phyloP scores from a whole-genome alignment of 1,284 basidiomycete species.

The Ceratobasidium sp. region DNA sequence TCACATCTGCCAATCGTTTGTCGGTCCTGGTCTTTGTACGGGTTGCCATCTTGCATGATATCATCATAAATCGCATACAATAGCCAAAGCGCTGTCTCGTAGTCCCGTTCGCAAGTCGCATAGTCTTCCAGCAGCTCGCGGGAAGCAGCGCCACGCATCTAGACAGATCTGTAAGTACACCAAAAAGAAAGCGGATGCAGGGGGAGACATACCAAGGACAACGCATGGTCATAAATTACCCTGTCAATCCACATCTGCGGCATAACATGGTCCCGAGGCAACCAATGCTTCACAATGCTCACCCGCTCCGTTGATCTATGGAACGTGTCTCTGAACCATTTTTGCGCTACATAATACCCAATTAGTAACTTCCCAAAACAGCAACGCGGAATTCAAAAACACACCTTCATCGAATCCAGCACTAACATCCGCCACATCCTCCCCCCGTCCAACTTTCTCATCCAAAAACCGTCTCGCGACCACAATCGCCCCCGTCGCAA shows the following conservation, averaged over 20 bases:
- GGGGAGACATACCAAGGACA: constrained; percentile 68
- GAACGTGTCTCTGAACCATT: constrained; percentile 85
- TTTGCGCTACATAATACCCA: constrained; percentile 33
- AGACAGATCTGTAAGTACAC: constrained; percentile 6
- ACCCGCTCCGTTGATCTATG: constrained; percentile 82
- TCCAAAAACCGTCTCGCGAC: constrained; percentile 59
- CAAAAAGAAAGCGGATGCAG: neutral
- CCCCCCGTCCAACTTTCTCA: constrained; percentile 81
- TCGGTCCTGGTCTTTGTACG: constrained; percentile 87
- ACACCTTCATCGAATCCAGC: constrained; percentile 83
- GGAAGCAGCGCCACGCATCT: constrained; percentile 93
- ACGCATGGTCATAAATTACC: constrained; percentile 83
- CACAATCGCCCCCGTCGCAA: constrained; percentile 77
- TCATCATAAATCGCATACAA: constrained; percentile 93
- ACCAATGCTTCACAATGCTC: constrained; percentile 82
- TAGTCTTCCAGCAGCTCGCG: constrained; percentile 88
- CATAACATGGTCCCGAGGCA: constrained; percentile 78
- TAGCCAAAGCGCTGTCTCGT: constrained; percentile 95
- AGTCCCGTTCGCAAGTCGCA: constrained; percentile 87
- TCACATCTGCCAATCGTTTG: constrained; percentile 84
- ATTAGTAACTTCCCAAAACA: constrained; percentile 18
- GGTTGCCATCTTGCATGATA: constrained; percentile 83
- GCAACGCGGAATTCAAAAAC: constrained; percentile 50
- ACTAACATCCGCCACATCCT: constrained; percentile 69
- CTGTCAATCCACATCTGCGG: constrained; percentile 83